A percentile compares a stretch with the other conserved stretches of the same genome.
These are phyloP conservation scores for Sporothrix humicola DNA, from an alignment of 2,329 filamentous ascomycete genomes.

Conservation along the genomic window DNA sequence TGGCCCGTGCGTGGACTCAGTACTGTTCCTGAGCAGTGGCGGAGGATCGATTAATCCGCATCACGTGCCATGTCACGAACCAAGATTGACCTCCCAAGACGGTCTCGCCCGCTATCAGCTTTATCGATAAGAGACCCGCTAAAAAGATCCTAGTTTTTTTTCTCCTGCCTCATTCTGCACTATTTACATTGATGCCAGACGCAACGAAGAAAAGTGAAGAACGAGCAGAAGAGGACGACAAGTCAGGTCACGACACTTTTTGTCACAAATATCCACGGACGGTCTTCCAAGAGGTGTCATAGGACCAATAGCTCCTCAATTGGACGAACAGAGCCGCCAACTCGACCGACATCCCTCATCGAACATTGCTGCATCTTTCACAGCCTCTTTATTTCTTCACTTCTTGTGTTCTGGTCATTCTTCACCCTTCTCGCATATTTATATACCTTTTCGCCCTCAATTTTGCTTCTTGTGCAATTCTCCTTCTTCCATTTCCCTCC, in stretches of 20 bases:
- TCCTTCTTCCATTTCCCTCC: background rate
- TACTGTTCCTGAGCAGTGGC: background rate
- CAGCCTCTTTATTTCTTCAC: background rate
- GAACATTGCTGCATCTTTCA: background rate
- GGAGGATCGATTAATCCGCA: constrained; percentile 8
- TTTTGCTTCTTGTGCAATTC: background rate
- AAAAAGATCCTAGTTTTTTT: constrained; percentile 34
- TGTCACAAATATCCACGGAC: background rate
- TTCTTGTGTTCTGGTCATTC: background rate
- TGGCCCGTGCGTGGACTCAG: constrained; percentile 35
- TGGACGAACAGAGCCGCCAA: background rate
- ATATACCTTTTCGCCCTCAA: background rate
- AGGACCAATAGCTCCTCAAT: background rate
- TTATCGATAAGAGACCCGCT: constrained; percentile 34
- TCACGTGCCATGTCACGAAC: constrained; percentile 26
- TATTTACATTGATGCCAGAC: constrained; percentile 27
- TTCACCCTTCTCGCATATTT: background rate
- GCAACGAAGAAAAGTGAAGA: constrained; percentile 1
- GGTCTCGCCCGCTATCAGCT: background rate
- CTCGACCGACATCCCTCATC: too few species aligned
- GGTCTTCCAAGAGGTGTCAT: background rate
- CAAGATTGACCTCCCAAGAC: background rate
- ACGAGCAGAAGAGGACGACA: background rate
- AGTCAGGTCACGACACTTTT: background rate
- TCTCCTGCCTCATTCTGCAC: constrained; percentile 30